Base-by-base conservation (phyloP, 2,329 filamentous ascomycete species). In the Parafenestella ontariensis region DNA sequence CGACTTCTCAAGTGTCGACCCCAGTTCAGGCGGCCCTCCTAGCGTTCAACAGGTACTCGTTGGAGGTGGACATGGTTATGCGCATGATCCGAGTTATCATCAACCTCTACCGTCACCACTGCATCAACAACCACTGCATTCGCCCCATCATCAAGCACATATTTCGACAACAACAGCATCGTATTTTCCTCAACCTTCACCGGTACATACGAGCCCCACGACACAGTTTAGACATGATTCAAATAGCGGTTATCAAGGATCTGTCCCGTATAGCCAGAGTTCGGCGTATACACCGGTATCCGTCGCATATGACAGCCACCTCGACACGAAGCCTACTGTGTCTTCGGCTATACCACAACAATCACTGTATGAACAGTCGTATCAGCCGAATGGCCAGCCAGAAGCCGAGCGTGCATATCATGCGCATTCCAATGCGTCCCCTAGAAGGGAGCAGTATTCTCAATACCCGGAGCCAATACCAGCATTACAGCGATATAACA, bases 31-130 rank as follows among this genome's bases (percentile, higher is more conserved):
- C 56, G 24, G 46, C 15, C 28, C 50, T 46, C 26, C 61, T 13
- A 45, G 52, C 34, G 44, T 56, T 24, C 61, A 65, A 17, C 62
- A 63, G 52, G 54, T 53, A 11, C 57, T 64, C 15, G 46, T 59
- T 10, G 61, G 51, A 40, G 60, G 46, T 10, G 39, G 61, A 5
- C 49, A 43, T 41, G 54, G 49, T 41, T 73, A 73, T 39, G 46
- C 60, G 24, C 65, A 66, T 26, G 67, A 72, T 17, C 55, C 64
- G 13, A 60, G 53, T 34, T 74, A 68, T 56, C 66, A 64, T 24
- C 71, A 71, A 34, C 64, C 70, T 10, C 56, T 73, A 4, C 63
- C 62, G 9, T 73, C 71, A n/a, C 71, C 70, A 21, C 69, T 66
- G 45, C 66, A 69, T 31, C 69, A 71, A 46, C 69, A 68, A 31